Percentiles rank a stretch among this genome's conserved stretches.
These are phyloP conservation scores for Cladosporium sp. DNA, from an alignment of 2,329 filamentous ascomycete species.

Conservation along the genomic window DNA sequence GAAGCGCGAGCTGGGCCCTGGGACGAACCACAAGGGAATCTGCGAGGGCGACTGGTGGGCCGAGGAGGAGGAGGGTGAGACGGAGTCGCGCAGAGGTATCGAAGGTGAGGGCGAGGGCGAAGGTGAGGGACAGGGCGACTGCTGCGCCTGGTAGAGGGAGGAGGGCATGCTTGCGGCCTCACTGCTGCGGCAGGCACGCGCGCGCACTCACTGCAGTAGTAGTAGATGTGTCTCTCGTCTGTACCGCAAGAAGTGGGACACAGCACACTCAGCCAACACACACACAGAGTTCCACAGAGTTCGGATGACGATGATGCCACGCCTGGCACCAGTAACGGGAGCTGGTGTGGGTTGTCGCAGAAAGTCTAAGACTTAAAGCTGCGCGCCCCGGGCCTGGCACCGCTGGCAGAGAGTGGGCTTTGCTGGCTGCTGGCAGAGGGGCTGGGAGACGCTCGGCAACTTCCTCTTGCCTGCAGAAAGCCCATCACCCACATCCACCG, in stretches of 20 bases:
- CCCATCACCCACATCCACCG: not conserved
- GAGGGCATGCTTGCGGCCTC: slow-evolving; percentile 5
- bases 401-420: no score
- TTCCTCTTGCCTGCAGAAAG: not conserved
- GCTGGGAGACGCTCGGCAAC: not conserved
- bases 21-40: slow-evolving; percentile 4
- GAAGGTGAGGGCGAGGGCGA: slow-evolving; percentile 23
- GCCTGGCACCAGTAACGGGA: not conserved
- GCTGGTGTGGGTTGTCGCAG: slow-evolving; percentile 11
- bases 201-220: not conserved
- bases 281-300: not conserved
- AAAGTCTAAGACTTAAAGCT: slow-evolving; percentile 8
- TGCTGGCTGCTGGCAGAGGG: not conserved
- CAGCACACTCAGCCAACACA: not conserved
- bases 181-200: not conserved
- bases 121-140: slow-evolving; percentile 24
- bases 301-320: slow-evolving; percentile 5
- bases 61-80: slow-evolving; percentile 1
- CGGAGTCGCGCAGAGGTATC: slow-evolving; percentile 22
- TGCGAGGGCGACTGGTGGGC: not conserved
- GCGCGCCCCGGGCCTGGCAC: not conserved
- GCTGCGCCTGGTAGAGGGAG: slow-evolving; percentile 13
- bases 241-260: not conserved
- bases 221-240: not conserved
- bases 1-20: slow-evolving; percentile 38